These are phyloP conservation scores for Trifolium subterraneum DNA, from an alignment of 306 rosid species.

Conservation along the genomic window DNA sequence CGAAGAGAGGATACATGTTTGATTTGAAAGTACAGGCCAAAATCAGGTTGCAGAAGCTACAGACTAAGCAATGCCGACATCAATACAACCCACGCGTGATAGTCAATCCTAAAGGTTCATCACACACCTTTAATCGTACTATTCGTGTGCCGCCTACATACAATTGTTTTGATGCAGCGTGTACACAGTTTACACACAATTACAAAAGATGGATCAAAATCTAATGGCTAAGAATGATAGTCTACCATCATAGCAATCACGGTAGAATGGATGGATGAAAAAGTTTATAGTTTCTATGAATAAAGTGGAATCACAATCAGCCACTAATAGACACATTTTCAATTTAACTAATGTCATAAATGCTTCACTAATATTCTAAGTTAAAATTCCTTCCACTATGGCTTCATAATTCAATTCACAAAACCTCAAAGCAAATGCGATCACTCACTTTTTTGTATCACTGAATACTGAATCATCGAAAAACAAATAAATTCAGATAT, in stretches of 20 bases:
- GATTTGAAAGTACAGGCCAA: not conserved
- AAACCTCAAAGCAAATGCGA: conserved; percentile 18
- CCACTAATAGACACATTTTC: not conserved
- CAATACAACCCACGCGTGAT: not conserved
- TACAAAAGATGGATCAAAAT: not conserved
- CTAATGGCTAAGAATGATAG: not conserved
- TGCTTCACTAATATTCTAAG: not conserved
- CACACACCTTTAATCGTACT: not conserved
- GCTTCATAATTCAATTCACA: conserved; percentile 23
- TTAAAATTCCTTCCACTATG: not conserved
- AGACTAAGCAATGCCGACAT: not conserved
- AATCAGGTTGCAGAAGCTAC: not conserved
- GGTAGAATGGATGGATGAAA: not conserved
- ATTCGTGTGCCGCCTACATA: not conserved
- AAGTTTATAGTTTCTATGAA: not conserved
- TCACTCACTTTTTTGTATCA: not conserved
- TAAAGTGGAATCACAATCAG: not conserved
- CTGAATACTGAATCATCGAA: not conserved
- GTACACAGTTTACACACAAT: not conserved
- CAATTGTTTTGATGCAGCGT: not conserved
- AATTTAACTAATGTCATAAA: not conserved
- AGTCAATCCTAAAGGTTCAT: not conserved
- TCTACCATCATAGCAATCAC: not conserved
- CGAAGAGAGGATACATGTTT: not conserved
- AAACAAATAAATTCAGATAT: not conserved